Percentiles rank a stretch among this genome's conserved stretches.
Evolutionary conservation across 2,329 filamentous ascomycete genomes (phyloP).

Genomic region (Rachicladosporium sp.): DNA sequence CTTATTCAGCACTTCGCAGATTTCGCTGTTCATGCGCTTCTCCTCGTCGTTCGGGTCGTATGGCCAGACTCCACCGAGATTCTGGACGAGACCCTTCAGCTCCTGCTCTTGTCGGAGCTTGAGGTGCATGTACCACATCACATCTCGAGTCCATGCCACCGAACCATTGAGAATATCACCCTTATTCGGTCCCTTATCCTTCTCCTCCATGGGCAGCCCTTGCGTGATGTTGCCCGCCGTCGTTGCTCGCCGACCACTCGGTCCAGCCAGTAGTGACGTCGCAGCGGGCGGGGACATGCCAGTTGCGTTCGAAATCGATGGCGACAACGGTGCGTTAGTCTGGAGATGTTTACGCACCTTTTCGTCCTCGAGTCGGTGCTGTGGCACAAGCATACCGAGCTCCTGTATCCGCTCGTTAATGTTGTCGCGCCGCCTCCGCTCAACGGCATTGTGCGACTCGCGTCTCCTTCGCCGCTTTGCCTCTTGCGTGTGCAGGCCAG

Average conservation of each 20-base stretch:
- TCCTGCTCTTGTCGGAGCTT: slow-evolving; percentile 85
- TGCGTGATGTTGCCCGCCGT: slow-evolving; percentile 72
- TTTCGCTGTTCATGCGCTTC: slow-evolving; percentile 86
- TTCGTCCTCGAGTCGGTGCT: slow-evolving; percentile 88
- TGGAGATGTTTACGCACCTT: slow-evolving; percentile 91
- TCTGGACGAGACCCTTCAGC: slow-evolving; percentile 60
- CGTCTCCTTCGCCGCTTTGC: slow-evolving; percentile 83
- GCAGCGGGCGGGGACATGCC: slow-evolving; percentile 64
- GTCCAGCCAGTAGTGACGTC: slow-evolving; percentile 77
- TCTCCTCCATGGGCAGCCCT: slow-evolving; percentile 85
- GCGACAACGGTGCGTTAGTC: slow-evolving; percentile 81
- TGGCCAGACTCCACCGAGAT: slow-evolving; percentile 62
- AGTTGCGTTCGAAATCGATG: slow-evolving; percentile 56
- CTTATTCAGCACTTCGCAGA: slow-evolving; percentile 74
- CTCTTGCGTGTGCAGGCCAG: slow-evolving; percentile 64
- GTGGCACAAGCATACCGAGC: slow-evolving; percentile 80
- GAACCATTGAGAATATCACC: slow-evolving; percentile 95
- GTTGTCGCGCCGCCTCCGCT: slow-evolving; percentile 87
- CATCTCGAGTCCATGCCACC: slow-evolving; percentile 90
- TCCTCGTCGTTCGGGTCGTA: slow-evolving; percentile 85
- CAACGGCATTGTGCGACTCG: slow-evolving; percentile 92
- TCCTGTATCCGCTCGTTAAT: slow-evolving; percentile 99
- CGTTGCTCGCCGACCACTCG: slow-evolving; percentile 62
- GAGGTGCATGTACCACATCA: slow-evolving; percentile 92
- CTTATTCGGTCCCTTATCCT: slow-evolving; percentile 98